These are phyloP conservation scores for Colletotrichum viniferum DNA, from an alignment of 2,329 filamentous ascomycete species.

Conservation along the genomic window DNA sequence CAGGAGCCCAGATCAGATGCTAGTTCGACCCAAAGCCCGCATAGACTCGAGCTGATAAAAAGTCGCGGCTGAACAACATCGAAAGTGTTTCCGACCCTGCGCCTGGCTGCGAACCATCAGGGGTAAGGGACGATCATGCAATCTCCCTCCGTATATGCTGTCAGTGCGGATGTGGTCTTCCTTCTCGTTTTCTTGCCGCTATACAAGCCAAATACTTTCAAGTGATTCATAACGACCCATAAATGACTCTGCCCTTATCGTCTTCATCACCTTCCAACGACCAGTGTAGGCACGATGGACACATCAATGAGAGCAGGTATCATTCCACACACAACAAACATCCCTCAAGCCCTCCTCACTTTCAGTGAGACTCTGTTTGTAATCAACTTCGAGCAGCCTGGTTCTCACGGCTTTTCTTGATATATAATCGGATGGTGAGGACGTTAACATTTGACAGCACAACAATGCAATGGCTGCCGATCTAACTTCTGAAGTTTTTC, in stretches of 20 bases:
- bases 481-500: background rate
- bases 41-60: too few species aligned
- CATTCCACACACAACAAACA: too few species aligned
- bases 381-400: background rate
- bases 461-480: background rate
- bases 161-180: background rate
- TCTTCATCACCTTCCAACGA: background rate
- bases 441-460: background rate
- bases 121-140: background rate
- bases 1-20: too few species aligned
- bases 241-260: background rate
- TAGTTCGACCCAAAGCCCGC: too few species aligned
- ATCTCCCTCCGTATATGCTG: background rate
- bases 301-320: background rate
- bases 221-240: background rate
- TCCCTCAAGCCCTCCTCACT: too few species aligned
- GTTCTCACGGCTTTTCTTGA: background rate
- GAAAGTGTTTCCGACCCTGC: background rate
- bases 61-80: too few species aligned
- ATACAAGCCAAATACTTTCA: background rate
- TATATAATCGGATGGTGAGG: background rate
- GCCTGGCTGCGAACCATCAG: background rate
- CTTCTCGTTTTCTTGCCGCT: background rate
- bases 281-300: background rate
- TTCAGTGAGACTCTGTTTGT: background rate